Conservation (phyloP, 768 basidiomycete genomes). For the Pleurotus sapidus region DNA sequence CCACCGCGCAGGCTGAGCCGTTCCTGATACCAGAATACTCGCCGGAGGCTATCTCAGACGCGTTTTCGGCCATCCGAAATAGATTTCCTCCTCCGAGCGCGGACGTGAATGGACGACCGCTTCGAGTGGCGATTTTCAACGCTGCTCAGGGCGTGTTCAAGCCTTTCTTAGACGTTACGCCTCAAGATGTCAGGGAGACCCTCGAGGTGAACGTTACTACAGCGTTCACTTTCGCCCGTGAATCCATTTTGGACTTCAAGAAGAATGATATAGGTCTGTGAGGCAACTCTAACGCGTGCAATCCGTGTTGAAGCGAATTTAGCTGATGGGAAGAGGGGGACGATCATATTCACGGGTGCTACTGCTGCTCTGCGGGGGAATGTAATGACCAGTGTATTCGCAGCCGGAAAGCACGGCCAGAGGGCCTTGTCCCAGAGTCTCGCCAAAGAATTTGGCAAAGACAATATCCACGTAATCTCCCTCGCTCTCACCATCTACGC, state of each 20-base stretch:
- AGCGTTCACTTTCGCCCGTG: slow-evolving; percentile 63
- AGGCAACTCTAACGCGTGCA: not conserved
- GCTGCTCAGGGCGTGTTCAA: slow-evolving; percentile 57
- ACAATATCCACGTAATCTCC: slow-evolving; percentile 64
- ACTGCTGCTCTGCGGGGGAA: slow-evolving; percentile 69
- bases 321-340: slow-evolving; percentile 53
- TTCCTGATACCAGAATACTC: slow-evolving; percentile 55
- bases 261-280: slow-evolving; percentile 41
- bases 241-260: slow-evolving; percentile 58
- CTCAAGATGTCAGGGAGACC: slow-evolving; percentile 49
- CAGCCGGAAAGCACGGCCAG: slow-evolving; percentile 61
- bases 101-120: slow-evolving; percentile 28
- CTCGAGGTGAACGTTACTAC: slow-evolving; percentile 53
- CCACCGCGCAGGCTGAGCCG: slow-evolving; percentile 43
- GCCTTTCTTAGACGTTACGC: slow-evolving; percentile 62
- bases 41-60: slow-evolving; percentile 45
- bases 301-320: slow-evolving; percentile 13
- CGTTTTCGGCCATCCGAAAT: slow-evolving; percentile 43
- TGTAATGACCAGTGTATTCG: slow-evolving; percentile 53
- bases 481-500: not conserved
- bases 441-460: slow-evolving; percentile 70
- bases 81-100: slow-evolving; percentile 36
- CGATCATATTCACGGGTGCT: slow-evolving; percentile 71
- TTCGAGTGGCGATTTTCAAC: slow-evolving; percentile 68
- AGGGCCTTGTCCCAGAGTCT: slow-evolving; percentile 68